Base-by-base conservation (phyloP, 1,139 yeast species). In the Suhomyces maxii region DNA sequence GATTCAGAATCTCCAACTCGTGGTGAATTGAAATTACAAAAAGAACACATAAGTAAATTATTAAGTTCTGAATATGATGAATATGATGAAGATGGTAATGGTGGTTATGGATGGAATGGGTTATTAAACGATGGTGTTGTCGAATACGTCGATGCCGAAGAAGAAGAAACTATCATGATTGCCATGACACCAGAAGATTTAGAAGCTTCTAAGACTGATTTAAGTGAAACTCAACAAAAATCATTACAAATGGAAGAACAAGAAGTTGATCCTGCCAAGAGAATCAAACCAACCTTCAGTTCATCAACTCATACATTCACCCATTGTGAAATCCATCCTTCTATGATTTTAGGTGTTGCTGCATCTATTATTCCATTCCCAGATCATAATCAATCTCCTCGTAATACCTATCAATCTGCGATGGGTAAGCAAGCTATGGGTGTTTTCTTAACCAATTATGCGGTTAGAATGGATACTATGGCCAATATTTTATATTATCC, bases 371-470 rank as follows among this genome's bases (percentile, higher is more conserved):
- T 93, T 79, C 99, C 99, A 26, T 93, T 93, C 88, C 99, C 99
- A 12, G 99, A 93, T 72, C 99, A 93, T 71, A 93, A 93, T 67
- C 99, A 93, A 73, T 90, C 97, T 5, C 99, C 99, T 41, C 86
- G 99, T 80, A 93, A 93, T 66, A 93, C 99, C 0, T 93, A 93
- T 73, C 99, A 93, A 73, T 93, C 97, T 80, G 99, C 99, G 65
- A 93, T 93, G 99, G 99, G 99, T 83, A 93, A 93, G 74, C 99
- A 93, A 74, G 99, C 99, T 50, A 93, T 93, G 99, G 99, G 99
- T 65, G 99, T 95, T n/a, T 91, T 89, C 69, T 79, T 93, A 62
- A 93, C 99, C 6, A 93, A 93, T 64, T 95, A 93, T 66, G 82
- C 87, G 46, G 97, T 91, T 43, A 89, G 99, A 74, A 93, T 93